These are phyloP conservation scores for Sordariomycetes sp. DNA, from an alignment of 2,329 filamentous ascomycete genomes.

Conservation along the genomic window DNA sequence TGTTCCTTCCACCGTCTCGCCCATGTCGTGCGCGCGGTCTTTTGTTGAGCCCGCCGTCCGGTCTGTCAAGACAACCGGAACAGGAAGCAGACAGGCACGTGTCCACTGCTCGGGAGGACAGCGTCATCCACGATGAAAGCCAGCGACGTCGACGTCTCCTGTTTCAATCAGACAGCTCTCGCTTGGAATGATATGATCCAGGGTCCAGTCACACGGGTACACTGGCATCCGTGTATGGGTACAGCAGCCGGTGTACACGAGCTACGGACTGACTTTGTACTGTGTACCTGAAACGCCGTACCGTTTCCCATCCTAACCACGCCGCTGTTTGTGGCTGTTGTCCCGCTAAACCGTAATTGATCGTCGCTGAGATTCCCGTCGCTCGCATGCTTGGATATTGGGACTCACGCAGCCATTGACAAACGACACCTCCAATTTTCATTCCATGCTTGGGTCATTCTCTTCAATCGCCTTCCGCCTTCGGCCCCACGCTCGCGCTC, in stretches of 20 bases:
- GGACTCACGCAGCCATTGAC: neutral
- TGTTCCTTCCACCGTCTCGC: neutral
- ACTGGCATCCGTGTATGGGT: neutral
- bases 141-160: neutral
- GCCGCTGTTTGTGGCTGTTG: neutral
- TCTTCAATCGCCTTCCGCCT: neutral
- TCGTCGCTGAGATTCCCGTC: neutral
- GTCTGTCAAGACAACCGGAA: neutral
- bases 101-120: neutral
- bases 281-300: neutral
- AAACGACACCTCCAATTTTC: neutral
- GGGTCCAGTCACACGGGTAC: neutral
- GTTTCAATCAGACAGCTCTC: neutral
- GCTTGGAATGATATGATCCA: neutral
- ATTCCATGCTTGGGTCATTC: neutral
- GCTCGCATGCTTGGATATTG: neutral
- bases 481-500: too few relatives aligned
- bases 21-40: neutral
- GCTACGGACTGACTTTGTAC: neutral
- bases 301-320: neutral
- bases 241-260: slow-evolving; percentile 1
- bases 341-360: neutral
- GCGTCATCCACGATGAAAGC: neutral
- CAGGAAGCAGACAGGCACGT: neutral
- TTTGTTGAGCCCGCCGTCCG: neutral